Conservation (phyloP, 2,329 filamentous ascomycete genomes). For the Cladosporium oxysporum region DNA sequence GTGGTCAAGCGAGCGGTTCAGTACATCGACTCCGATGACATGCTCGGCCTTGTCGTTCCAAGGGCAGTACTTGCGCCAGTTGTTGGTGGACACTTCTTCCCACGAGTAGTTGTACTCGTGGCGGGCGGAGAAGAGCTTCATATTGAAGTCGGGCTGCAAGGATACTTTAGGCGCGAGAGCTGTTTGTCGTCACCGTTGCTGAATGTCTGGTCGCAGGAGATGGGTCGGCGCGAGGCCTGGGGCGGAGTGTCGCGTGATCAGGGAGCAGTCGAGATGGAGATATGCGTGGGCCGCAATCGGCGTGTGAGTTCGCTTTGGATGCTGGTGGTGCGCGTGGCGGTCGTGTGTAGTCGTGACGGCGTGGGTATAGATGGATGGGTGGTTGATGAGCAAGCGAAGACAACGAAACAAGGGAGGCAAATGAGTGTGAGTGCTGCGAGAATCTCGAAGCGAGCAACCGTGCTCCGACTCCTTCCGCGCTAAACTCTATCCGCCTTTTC, state of each 20-base stretch:
- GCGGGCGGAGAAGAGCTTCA: slow-evolving; percentile 93
- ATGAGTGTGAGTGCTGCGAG: not conserved
- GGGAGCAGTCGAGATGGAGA: not conserved
- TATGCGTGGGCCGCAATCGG: slow-evolving; percentile 15
- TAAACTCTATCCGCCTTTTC: slow-evolving; percentile 3
- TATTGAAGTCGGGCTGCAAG: slow-evolving; percentile 41
- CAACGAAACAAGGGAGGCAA: slow-evolving; percentile 13
- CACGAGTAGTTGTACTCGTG: slow-evolving; percentile 97
- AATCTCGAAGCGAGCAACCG: not conserved
- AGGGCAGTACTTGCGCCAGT: slow-evolving; percentile 98
- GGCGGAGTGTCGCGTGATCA: slow-evolving; percentile 19
- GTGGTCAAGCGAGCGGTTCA: slow-evolving; percentile 69
- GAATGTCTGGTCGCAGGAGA: slow-evolving; percentile 15
- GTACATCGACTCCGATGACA: slow-evolving; percentile 91
- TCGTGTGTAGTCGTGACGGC: slow-evolving; percentile 8
- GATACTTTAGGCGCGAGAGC: slow-evolving; percentile 3
- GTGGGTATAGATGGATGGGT: slow-evolving; percentile 5
- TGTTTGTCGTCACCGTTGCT: slow-evolving; percentile 11
- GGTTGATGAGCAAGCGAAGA: slow-evolving; percentile 2
- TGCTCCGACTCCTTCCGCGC: not conserved
- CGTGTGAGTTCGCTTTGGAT: slow-evolving; percentile 4
- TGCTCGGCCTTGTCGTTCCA: slow-evolving; percentile 99
- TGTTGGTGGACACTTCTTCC: slow-evolving; percentile 95
- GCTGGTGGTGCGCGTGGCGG: slow-evolving; percentile 11
- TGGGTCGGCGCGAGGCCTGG: slow-evolving; percentile 13